A percentile compares a stretch with the other conserved stretches of the same genome.
phyloP scores from a whole-genome alignment of 176 grass and related monocot genomes.

The Rhynchospora tenuis region DNA sequence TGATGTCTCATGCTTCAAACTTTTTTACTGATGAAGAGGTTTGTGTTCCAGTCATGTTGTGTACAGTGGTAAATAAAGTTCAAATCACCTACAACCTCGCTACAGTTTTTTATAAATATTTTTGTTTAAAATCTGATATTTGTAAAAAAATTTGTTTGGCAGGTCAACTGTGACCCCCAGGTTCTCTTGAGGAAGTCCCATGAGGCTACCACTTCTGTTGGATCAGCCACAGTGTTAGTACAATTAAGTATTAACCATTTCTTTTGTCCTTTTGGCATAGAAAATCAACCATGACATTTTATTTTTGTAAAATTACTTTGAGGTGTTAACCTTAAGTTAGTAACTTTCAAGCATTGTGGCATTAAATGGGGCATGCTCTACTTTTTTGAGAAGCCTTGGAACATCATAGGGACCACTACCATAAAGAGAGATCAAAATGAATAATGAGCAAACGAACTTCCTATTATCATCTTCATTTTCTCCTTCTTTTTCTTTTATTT shows the following conservation, averaged over 20 bases:
- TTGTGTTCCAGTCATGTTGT: neutral
- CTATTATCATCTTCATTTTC: neutral
- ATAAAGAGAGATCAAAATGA: neutral
- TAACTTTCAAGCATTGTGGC: neutral
- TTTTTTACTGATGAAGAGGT: conserved; percentile 77
- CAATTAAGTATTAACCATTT: conserved; percentile 3
- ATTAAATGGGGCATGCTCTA: neutral
- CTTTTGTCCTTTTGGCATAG: conserved; percentile 14
- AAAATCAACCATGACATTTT: conserved; percentile 4
- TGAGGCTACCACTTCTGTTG: conserved; percentile 66
- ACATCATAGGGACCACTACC: neutral
- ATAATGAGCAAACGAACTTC: neutral
- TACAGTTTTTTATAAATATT: neutral
- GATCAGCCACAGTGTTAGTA: conserved; percentile 86
- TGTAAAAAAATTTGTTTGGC: neutral
- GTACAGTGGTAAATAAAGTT: neutral
- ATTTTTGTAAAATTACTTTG: neutral
- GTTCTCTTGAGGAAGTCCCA: conserved; percentile 83
- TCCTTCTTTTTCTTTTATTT: neutral
- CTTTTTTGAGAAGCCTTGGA: neutral
- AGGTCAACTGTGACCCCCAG: conserved; percentile 78
- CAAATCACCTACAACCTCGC: neutral
- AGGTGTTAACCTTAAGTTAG: neutral
- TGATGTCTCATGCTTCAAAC: conserved; percentile 66
- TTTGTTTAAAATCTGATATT: neutral